Evolutionary conservation across 2,329 filamentous ascomycete species (phyloP).

Genomic region (Cercospora janseana): DNA sequence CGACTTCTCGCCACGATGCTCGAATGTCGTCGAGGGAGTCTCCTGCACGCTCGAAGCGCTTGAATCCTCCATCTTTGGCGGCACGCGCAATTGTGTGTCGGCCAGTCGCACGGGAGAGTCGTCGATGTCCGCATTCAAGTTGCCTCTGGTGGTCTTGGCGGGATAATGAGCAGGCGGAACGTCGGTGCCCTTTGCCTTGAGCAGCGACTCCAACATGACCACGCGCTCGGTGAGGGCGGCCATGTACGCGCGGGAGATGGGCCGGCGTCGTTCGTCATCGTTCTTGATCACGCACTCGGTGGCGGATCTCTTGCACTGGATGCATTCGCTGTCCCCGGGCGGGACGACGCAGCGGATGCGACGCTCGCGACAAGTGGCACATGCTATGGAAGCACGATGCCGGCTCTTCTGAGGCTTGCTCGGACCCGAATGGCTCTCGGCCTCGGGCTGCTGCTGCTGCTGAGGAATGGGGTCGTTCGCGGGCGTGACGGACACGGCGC

Average conservation of each 20-base stretch:
- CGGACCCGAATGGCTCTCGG: constrained; percentile 6
- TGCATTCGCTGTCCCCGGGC: constrained; percentile 24
- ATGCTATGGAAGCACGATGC: constrained; percentile 25
- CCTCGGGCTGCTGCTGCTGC: constrained; percentile 12
- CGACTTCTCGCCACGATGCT: constrained; percentile 18
- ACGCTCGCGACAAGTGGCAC: constrained; percentile 28
- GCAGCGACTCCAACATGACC: constrained; percentile 28
- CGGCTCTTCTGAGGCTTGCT: constrained; percentile 25
- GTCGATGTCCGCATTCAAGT: constrained; percentile 24
- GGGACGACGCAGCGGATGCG: constrained; percentile 31
- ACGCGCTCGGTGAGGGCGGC: constrained; percentile 30
- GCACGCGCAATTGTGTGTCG: constrained; percentile 3
- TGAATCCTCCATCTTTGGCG: constrained; percentile 15
- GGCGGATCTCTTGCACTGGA: constrained; percentile 28
- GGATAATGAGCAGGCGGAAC: constrained; percentile 28
- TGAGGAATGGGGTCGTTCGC: neutral
- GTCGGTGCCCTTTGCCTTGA: constrained; percentile 26
- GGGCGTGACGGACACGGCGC: constrained; percentile 1
- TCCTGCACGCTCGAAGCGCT: constrained; percentile 23
- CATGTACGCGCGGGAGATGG: constrained; percentile 31
- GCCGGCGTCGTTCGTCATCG: constrained; percentile 29
- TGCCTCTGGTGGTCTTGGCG: constrained; percentile 30
- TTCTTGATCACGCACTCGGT: constrained; percentile 31
- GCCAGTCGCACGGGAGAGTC: constrained; percentile 21
- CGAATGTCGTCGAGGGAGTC: constrained; percentile 15